Percentiles rank a stretch among this genome's conserved stretches.
Evolutionary conservation across 306 rosid genomes (phyloP).

Genomic region (Cicer arietinum): DNA sequence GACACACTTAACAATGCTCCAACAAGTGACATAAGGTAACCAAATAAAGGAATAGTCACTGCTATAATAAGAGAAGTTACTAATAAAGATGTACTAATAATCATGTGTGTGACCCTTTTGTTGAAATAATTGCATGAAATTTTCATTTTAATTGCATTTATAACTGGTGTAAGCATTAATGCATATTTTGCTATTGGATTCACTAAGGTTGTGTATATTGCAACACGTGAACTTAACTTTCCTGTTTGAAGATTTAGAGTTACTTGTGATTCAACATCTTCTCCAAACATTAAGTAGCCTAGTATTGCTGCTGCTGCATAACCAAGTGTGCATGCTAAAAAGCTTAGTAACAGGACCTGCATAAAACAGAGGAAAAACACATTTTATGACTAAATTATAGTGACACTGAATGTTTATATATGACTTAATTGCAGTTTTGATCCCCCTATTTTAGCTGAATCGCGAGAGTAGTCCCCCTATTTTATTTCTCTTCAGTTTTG

Average conservation of each 20-base stretch:
- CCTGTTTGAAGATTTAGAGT: constrained; percentile 68
- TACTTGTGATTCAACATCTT: constrained; percentile 65
- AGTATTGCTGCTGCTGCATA: constrained; percentile 72
- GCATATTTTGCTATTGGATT: constrained; percentile 82
- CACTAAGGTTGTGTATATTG: constrained; percentile 71
- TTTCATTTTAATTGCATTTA: constrained; percentile 53
- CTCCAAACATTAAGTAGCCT: constrained; percentile 77
- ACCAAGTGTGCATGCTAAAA: constrained; percentile 58
- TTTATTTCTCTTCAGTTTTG: too few relatives aligned
- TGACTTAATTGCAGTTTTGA: too few relatives aligned
- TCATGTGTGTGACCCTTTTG: constrained; percentile 47
- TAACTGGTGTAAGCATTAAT: constrained; percentile 70
- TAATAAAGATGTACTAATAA: constrained; percentile 54
- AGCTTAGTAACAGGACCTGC: constrained; percentile 71
- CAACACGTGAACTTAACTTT: constrained; percentile 64
- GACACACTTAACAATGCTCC: constrained; percentile 72
- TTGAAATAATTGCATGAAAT: constrained; percentile 43
- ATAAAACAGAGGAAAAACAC: not conserved
- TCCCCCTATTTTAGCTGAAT: too few relatives aligned
- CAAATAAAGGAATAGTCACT: constrained; percentile 57
- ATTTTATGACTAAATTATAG: too few relatives aligned
- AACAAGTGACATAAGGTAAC: constrained; percentile 65
- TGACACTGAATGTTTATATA: too few relatives aligned
- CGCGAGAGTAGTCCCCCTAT: too few relatives aligned
- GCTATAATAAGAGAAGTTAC: constrained; percentile 61